Base-by-base conservation (phyloP, 1,284 basidiomycete genomes). In the Sporisorium graminicola region DNA sequence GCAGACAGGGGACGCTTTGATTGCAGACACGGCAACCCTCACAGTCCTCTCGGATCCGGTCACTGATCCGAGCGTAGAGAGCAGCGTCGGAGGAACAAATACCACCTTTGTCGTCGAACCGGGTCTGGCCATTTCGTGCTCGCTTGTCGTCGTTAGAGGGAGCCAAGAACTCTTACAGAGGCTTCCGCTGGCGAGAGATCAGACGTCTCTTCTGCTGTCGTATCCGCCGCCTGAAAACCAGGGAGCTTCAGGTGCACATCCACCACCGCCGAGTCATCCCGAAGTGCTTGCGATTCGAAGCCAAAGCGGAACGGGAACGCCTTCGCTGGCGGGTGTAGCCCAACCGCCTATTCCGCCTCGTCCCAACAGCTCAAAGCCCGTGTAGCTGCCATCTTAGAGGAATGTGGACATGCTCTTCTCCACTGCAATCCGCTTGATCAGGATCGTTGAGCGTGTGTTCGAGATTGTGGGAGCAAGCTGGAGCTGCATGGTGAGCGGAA, bases 21-120 rank as follows among this genome's bases (percentile, higher is more conserved):
- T 63, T 14, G 60, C 52, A 5, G 55, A 68, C 31, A 63, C 65
- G 16, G 65, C 65, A 18, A 62, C 59, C 20, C 65, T 72, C 46
- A 58, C 60, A 10, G 63, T 65, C 4, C 58, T 67, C n/a, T 63
- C 63, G 13, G 27, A 63, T 16, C 59, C 53, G 14, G 22, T 53
- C 35, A 29, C 0, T 1, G 42, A 31, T 14, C 10, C 16, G 10
- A 18, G 53, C 1, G n/a, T 22, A 2, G 24, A 44, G 6, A 44
- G 22, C 31, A 62, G 24, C 27, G 55, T 53, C 10, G 58, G 57
- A 6, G 54, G 49, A 6, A 56, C 58, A 18, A 68, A 53, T 26
- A 68, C 59, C 13, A 49, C 59, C 1, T 68, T 68, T 26, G 31
- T 68, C 12, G 35, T 61, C 1, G 40, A 62, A 49, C 65, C 58